Evolutionary conservation across 352 stramenopile genomes (phyloP).

Genomic region (Phytophthora syringae): DNA sequence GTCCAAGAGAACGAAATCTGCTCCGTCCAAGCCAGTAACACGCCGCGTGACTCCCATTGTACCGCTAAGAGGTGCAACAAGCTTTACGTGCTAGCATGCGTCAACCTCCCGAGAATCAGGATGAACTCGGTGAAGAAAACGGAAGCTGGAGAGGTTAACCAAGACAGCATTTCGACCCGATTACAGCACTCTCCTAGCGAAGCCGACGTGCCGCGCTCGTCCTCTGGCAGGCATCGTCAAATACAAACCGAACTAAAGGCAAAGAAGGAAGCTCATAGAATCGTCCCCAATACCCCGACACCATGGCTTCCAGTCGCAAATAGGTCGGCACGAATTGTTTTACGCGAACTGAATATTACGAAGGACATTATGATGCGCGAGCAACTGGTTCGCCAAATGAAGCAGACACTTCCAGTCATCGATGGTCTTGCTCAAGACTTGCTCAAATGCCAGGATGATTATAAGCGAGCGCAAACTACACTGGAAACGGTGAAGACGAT

Average conservation of each 20-base stretch:
- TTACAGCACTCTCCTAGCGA: conserved; percentile 23
- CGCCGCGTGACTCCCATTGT: conserved; percentile 23
- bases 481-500: conserved; percentile 19
- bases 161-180: neutral
- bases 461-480: conserved; percentile 20
- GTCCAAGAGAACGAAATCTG: conserved; percentile 18
- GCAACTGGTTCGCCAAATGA: conserved; percentile 56
- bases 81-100: conserved; percentile 30
- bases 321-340: conserved; percentile 43
- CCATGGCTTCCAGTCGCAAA: conserved; percentile 25
- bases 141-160: neutral
- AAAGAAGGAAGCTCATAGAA: conserved; percentile 1
- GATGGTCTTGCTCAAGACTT: conserved; percentile 42
- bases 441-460: conserved; percentile 28
- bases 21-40: conserved; percentile 3
- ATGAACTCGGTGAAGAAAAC: neutral
- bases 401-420: conserved; percentile 29
- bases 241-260: neutral
- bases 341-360: conserved; percentile 55
- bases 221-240: neutral
- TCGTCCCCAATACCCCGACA: neutral
- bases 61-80: conserved; percentile 18
- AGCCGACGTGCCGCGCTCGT: conserved; percentile 9
- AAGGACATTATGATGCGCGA: conserved; percentile 73
- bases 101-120: conserved; percentile 29